Evolutionary conservation across 306 rosid genomes (phyloP), one percentile per base, ranked within the genome.

Genomic region (Dicorynia guianensis): DNA sequence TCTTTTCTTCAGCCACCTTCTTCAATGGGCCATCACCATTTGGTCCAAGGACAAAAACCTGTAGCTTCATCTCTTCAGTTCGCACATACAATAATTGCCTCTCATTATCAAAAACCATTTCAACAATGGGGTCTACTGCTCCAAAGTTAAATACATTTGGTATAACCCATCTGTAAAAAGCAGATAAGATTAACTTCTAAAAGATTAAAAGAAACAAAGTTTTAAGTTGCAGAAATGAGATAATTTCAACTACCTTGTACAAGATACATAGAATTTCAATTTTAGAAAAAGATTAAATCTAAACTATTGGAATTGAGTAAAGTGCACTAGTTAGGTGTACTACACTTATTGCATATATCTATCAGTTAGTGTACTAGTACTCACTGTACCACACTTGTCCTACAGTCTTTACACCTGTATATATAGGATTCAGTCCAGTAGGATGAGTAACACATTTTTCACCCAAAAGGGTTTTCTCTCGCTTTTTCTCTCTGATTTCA

Each of bases 131-230:
- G 69, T 92, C 99, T 69, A 89, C 91, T 69, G 93, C 88, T 85
- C 96, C 97, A 90, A 95, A 95, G 79, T 92, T 95, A 79, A 95
- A 95, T 61, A 95, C 92, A 81, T 92, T 92, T 15, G 99, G 99
- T 52, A 95, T 85, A 67, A 95, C 97, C 99, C 99, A 95, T 79
- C 99, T 95, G 96, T 73, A 89, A 83, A 88, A 18, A 67, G 82
- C 77, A 56, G 42, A 55, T 36, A 62, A 47, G 25, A 46, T n/a
- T 43, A 17, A 30, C 74, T 82, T 59, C 72, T 71, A 74, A 58
- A 47, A 25, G 54, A 83, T 57, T 61, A 39, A 50, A 4, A 15
- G 55, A 71, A 78, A 72, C 17, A 72, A 75, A 59, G 44, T 25
- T 6, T 39, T 30, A 71, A 76, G 5, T 30, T 61, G 53, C 44